Conservation (phyloP, 257 asterid genomes). For the Datura wrightii region DNA sequence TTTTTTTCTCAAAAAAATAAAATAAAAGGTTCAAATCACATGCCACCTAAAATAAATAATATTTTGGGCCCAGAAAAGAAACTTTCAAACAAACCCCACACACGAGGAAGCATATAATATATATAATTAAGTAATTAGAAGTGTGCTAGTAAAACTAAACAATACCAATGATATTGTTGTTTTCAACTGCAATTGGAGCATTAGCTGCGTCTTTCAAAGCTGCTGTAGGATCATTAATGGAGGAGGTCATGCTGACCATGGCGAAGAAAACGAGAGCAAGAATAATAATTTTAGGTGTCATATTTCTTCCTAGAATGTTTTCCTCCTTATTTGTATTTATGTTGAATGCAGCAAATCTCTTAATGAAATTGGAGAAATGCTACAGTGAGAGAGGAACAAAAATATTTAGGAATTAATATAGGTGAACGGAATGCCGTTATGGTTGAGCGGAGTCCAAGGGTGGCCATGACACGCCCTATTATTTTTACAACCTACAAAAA, state of each 20-base stretch:
- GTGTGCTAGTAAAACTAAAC: neutral
- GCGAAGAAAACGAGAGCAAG: constrained; percentile 62
- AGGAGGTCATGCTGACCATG: constrained; percentile 48
- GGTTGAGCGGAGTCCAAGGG: constrained; percentile 4
- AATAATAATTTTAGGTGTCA: constrained; percentile 42
- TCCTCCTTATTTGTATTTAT: neutral
- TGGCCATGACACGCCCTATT: neutral
- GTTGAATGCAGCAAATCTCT: constrained; percentile 32
- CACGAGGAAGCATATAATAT: too few species aligned
- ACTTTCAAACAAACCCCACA: too few species aligned
- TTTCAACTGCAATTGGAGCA: constrained; percentile 21
- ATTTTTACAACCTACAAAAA: neutral
- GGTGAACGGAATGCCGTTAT: neutral
- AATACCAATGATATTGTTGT: constrained; percentile 41
- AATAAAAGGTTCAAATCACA: too few species aligned
- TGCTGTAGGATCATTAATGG: constrained; percentile 31
- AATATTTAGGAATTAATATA: constrained; percentile 9
- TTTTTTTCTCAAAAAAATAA: too few species aligned
- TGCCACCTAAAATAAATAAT: neutral
- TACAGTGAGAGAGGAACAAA: constrained; percentile 2
- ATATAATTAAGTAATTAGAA: neutral
- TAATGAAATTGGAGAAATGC: constrained; percentile 13
- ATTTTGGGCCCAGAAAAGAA: neutral
- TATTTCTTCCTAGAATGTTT: constrained; percentile 26
- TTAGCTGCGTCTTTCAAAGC: constrained; percentile 8